Percentiles rank a stretch among this genome's conserved stretches.
Evolutionary conservation across 768 basidiomycete genomes (phyloP).

Genomic region (Guyanaporus albipodus): DNA sequence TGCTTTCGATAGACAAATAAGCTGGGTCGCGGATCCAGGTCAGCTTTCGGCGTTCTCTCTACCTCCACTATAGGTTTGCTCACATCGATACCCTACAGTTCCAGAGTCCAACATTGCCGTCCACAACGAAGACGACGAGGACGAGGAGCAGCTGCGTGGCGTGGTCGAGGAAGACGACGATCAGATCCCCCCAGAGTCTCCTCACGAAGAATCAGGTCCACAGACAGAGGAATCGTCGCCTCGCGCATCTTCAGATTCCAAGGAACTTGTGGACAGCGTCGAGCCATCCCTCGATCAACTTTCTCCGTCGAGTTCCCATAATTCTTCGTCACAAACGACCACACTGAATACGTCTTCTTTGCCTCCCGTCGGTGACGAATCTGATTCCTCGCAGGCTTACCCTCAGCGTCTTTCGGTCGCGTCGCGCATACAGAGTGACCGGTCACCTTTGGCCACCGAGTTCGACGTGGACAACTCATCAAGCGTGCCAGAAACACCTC

Average conservation of each 20-base stretch:
- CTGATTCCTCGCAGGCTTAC: constrained; percentile 52
- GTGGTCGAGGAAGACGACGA: constrained; percentile 44
- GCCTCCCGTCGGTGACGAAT: constrained; percentile 42
- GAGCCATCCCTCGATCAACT: constrained; percentile 55
- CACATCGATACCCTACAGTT: constrained; percentile 34
- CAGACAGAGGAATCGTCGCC: constrained; percentile 53
- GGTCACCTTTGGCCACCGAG: constrained; percentile 51
- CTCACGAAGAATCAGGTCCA: constrained; percentile 41
- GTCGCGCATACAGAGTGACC: constrained; percentile 56
- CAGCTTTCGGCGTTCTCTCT: constrained; percentile 21
- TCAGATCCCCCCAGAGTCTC: constrained; percentile 50
- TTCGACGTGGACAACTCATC: constrained; percentile 48
- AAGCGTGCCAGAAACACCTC: constrained; percentile 39
- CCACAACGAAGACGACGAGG: constrained; percentile 48
- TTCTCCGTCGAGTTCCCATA: constrained; percentile 43
- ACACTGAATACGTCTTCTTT: constrained; percentile 41
- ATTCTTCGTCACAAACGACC: constrained; percentile 45
- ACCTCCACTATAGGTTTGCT: constrained; percentile 5
- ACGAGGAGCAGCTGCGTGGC: constrained; percentile 36
- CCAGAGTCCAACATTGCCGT: constrained; percentile 64
- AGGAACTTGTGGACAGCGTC: constrained; percentile 59
- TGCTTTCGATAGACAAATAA: constrained; percentile 54
- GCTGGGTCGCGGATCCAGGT: constrained; percentile 79
- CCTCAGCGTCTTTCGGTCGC: constrained; percentile 60
- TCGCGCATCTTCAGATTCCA: constrained; percentile 54